phyloP scores from a whole-genome alignment of 345 rosid species.

The Lepidium africanum region DNA sequence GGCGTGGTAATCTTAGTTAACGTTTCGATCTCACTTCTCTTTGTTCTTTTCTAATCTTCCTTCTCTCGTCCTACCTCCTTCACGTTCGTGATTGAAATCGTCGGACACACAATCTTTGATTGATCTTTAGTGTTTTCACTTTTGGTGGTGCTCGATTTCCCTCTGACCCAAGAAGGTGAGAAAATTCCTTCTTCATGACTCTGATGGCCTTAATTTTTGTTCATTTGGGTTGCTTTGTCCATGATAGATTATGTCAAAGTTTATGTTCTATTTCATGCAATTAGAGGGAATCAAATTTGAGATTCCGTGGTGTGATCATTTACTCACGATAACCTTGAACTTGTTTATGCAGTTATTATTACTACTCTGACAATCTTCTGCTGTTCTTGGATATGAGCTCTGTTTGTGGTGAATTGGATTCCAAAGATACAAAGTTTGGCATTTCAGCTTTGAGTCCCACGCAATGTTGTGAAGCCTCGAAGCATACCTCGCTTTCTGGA shows the following conservation, averaged over 20 bases:
- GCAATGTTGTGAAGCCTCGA: conserved; percentile 15
- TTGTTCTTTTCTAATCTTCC: background rate
- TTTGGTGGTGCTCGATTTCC: background rate
- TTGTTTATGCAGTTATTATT: conserved; percentile 15
- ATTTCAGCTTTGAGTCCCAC: conserved; percentile 10
- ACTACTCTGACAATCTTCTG: background rate
- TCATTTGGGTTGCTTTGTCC: background rate
- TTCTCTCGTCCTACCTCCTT: background rate
- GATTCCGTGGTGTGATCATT: background rate
- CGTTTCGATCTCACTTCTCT: conserved; percentile 15
- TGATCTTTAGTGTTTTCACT: background rate
- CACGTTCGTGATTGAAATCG: background rate
- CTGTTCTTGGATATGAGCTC: conserved; percentile 39
- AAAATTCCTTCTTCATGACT: background rate
- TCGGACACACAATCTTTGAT: background rate
- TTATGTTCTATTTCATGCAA: background rate
- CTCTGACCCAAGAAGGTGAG: conserved; percentile 8
- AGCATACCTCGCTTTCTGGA: conserved; percentile 8
- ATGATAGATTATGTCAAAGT: background rate
- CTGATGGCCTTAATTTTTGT: background rate
- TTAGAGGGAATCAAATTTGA: background rate
- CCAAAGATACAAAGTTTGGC: conserved; percentile 28
- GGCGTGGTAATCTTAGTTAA: conserved; percentile 98
- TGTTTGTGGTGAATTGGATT: conserved; percentile 17
- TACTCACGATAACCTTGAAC: background rate